phyloP scores from a whole-genome alignment of 345 rosid species.

The Citrus glauca region DNA sequence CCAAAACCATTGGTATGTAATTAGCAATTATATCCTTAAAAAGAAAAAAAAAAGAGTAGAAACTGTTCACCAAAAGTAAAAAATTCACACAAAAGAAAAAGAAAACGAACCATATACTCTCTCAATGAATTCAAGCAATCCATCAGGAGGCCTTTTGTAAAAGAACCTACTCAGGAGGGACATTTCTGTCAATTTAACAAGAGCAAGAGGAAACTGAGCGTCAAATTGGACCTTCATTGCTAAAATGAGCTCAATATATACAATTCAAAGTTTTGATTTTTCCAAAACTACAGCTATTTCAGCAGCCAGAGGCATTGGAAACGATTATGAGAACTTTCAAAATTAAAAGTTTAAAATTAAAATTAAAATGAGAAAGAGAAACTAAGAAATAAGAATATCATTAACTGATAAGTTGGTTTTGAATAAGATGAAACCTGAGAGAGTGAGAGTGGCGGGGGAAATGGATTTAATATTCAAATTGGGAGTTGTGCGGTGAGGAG shows the following conservation, averaged over 20 bases:
- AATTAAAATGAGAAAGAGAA: background rate
- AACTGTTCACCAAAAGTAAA: background rate
- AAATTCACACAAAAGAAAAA: background rate
- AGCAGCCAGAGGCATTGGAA: background rate
- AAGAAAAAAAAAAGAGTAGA: background rate
- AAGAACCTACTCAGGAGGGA: conserved; percentile 88
- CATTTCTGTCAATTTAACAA: conserved; percentile 37
- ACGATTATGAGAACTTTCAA: background rate
- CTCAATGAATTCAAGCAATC: conserved; percentile 90
- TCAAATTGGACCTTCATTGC: background rate
- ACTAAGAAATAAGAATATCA: background rate
- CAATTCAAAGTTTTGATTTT: background rate
- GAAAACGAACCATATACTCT: conserved; percentile 76
- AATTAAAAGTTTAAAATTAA: background rate
- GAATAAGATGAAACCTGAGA: background rate
- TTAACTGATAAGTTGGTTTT: background rate
- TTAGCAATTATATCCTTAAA: background rate
- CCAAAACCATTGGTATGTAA: background rate
- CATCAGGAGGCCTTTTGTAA: conserved; percentile 93
- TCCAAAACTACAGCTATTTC: background rate
- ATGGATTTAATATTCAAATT: background rate
- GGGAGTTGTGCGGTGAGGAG: too few species aligned
- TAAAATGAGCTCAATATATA: background rate
- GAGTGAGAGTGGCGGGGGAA: background rate
- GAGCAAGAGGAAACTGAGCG: background rate